These are phyloP conservation scores for Cicer pinnatifidum DNA, from an alignment of 306 rosid genomes.

Conservation along the genomic window DNA sequence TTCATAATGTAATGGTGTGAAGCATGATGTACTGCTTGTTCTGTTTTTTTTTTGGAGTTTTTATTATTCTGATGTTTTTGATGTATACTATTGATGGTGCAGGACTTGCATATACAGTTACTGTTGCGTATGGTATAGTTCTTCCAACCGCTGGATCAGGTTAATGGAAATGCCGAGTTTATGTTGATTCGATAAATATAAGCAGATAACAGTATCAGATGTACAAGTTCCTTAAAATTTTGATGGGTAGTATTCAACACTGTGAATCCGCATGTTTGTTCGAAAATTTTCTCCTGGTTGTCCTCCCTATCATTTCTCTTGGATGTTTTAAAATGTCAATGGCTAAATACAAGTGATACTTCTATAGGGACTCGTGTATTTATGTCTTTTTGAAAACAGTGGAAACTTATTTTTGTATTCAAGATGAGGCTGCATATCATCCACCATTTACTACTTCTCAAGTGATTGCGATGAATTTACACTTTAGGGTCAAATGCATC, in stretches of 20 bases:
- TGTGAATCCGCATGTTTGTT: conserved; percentile 26
- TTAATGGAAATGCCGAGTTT: conserved; percentile 39
- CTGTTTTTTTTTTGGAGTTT: neutral
- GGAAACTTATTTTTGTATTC: neutral
- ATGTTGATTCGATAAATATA: conserved; percentile 29
- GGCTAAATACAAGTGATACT: neutral
- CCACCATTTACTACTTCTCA: neutral
- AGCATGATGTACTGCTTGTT: neutral
- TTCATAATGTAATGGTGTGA: neutral
- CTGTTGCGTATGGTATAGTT: conserved; percentile 22
- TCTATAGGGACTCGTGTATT: neutral
- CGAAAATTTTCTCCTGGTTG: conserved; percentile 4
- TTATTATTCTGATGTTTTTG: conserved; percentile 30
- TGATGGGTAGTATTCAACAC: conserved; percentile 38
- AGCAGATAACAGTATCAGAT: conserved; percentile 18
- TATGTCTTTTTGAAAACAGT: conserved; percentile 17
- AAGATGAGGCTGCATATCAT: neutral
- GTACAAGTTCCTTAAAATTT: conserved; percentile 45
- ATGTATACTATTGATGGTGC: conserved; percentile 40
- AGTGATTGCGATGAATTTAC: conserved; percentile 2
- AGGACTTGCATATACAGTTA: conserved; percentile 42
- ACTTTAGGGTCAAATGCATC: neutral
- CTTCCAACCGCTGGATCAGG: conserved; percentile 25
- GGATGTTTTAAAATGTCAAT: neutral
- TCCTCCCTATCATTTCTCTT: neutral